Evolutionary conservation across 1,284 basidiomycete species (phyloP).

Genomic region (Ustilago tritici): DNA sequence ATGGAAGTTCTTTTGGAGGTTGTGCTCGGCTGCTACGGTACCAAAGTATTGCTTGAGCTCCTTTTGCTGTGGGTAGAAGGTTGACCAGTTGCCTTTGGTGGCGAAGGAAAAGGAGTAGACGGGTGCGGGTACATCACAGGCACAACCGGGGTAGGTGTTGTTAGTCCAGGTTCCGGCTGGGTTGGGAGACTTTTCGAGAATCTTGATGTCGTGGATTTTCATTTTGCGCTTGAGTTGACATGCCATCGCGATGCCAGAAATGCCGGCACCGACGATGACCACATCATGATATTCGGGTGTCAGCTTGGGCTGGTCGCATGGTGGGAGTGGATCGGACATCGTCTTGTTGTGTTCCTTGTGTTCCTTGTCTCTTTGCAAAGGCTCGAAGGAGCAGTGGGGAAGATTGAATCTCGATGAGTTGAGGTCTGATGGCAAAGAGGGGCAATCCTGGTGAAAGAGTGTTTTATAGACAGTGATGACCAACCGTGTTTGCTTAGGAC

Average conservation of each 20-base stretch:
- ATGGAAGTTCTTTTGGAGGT: constrained; percentile 53
- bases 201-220: constrained; percentile 57
- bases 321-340: constrained; percentile 10
- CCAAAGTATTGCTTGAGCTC: constrained; percentile 62
- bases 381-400: too few relatives aligned
- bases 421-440: too few relatives aligned
- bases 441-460: neutral
- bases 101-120: constrained; percentile 67
- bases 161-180: constrained; percentile 60
- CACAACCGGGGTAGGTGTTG: constrained; percentile 64
- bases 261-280: constrained; percentile 63
- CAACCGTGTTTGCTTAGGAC: neutral
- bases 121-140: constrained; percentile 65
- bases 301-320: constrained; percentile 32
- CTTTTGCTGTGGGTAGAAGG: constrained; percentile 58
- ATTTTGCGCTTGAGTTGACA: constrained; percentile 60
- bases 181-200: constrained; percentile 51
- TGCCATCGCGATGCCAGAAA: constrained; percentile 61
- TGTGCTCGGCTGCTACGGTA: constrained; percentile 57
- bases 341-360: constrained; percentile 7
- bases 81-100: constrained; percentile 65
- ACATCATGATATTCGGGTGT: constrained; percentile 64
- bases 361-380: too few relatives aligned
- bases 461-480: neutral
- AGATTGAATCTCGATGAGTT: too few relatives aligned